Conservation (phyloP, 257 asterid species). For the Solanum chiquidenum region DNA sequence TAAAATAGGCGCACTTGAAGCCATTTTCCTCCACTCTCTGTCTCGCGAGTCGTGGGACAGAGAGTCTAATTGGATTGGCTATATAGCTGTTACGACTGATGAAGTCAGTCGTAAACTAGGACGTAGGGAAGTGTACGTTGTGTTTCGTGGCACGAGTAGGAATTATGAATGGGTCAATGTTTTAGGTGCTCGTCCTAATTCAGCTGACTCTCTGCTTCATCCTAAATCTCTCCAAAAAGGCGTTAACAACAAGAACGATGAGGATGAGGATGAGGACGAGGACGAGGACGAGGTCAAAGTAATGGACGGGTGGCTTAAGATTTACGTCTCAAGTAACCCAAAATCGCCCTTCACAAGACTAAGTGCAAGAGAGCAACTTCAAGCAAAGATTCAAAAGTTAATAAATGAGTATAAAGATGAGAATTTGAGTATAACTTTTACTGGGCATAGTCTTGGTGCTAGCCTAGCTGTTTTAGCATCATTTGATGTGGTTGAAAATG, state of each 20-base stretch:
- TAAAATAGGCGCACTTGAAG: slow-evolving; percentile 17
- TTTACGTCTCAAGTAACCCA: slow-evolving; percentile 52
- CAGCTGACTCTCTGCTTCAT: slow-evolving; percentile 28
- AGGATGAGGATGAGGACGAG: neutral
- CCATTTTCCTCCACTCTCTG: slow-evolving; percentile 52
- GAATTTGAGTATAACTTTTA: slow-evolving; percentile 44
- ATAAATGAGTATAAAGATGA: slow-evolving; percentile 36
- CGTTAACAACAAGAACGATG: neutral
- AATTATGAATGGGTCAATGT: slow-evolving; percentile 71
- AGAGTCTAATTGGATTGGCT: slow-evolving; percentile 88
- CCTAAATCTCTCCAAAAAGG: slow-evolving; percentile 3
- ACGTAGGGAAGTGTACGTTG: slow-evolving; percentile 67
- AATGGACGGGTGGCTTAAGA: slow-evolving; percentile 69
- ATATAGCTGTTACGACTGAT: slow-evolving; percentile 54
- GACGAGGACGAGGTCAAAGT: slow-evolving; percentile 36
- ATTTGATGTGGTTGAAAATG: slow-evolving; percentile 70
- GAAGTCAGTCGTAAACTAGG: slow-evolving; percentile 33
- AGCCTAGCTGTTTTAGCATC: slow-evolving; percentile 43
- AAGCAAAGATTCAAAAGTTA: slow-evolving; percentile 17
- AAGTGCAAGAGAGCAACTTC: slow-evolving; percentile 63
- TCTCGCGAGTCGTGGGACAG: slow-evolving; percentile 78
- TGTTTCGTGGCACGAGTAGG: slow-evolving; percentile 66
- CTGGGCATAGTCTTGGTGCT: slow-evolving; percentile 84
- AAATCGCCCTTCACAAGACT: slow-evolving; percentile 54
- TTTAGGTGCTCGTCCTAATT: slow-evolving; percentile 25